Conservation (phyloP, 495 filamentous ascomycete species). For the Xylaria cubensis region DNA sequence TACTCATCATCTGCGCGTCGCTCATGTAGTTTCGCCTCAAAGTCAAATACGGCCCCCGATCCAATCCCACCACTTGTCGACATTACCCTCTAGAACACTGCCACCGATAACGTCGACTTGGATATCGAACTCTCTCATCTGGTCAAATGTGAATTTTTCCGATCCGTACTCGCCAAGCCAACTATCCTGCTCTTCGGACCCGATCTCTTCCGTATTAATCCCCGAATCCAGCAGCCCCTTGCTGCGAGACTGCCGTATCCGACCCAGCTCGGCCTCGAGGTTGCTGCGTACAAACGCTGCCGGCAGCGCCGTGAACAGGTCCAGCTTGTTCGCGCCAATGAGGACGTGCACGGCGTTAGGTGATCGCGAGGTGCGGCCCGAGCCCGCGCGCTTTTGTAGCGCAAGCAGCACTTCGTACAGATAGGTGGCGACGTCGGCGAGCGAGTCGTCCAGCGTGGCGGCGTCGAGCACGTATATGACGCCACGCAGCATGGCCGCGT, state of each 20-base stretch:
- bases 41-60: conserved; percentile 55
- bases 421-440: conserved; percentile 58
- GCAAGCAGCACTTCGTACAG: conserved; percentile 84
- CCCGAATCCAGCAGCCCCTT: conserved; percentile 83
- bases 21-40: not conserved
- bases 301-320: conserved; percentile 92
- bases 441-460: conserved; percentile 63
- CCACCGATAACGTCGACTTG: conserved; percentile 80
- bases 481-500: conserved; percentile 42
- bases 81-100: conserved; percentile 73
- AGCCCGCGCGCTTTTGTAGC: conserved; percentile 74
- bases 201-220: conserved; percentile 61
- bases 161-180: conserved; percentile 82
- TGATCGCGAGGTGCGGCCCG: conserved; percentile 63
- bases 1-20: conserved; percentile 14
- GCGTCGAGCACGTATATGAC: conserved; percentile 90
- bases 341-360: conserved; percentile 73
- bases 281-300: conserved; percentile 74
- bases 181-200: conserved; percentile 72
- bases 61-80: conserved; percentile 89
- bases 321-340: conserved; percentile 91
- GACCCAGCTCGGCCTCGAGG: conserved; percentile 82
- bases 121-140: conserved; percentile 83
- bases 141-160: conserved; percentile 76
- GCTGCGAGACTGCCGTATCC: conserved; percentile 76